Evolutionary conservation across 352 stramenopile species (phyloP).

Genomic region (Phytophthora constricta): DNA sequence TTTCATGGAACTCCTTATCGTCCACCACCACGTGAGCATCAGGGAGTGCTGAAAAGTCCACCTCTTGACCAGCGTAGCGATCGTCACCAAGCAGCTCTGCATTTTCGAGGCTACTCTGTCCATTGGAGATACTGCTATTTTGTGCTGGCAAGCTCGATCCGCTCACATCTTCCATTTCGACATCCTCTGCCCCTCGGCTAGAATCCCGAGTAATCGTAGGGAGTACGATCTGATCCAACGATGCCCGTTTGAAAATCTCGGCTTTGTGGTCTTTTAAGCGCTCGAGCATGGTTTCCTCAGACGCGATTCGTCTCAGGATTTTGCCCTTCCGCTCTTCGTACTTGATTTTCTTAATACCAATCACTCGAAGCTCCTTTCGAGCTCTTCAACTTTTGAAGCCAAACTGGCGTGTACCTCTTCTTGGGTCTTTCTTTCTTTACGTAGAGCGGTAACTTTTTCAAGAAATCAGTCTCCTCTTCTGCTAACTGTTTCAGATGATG

Average conservation of each 20-base stretch:
- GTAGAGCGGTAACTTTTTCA: slow-evolving; percentile 62
- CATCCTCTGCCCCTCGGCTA: slow-evolving; percentile 43
- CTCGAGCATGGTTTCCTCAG: slow-evolving; percentile 92
- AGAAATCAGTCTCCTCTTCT: slow-evolving; percentile 55
- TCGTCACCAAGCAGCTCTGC: slow-evolving; percentile 54
- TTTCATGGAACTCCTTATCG: slow-evolving; percentile 89
- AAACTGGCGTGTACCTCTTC: slow-evolving; percentile 42
- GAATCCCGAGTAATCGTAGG: slow-evolving; percentile 54
- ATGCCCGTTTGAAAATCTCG: slow-evolving; percentile 95
- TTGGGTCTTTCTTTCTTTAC: slow-evolving; percentile 78
- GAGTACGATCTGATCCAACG: slow-evolving; percentile 95
- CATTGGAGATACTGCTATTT: slow-evolving; percentile 5
- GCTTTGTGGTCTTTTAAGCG: slow-evolving; percentile 93
- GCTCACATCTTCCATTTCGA: slow-evolving; percentile 66
- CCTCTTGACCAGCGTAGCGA: slow-evolving; percentile 55
- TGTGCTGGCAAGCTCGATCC: neutral
- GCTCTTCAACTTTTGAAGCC: slow-evolving; percentile 49
- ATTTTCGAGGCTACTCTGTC: slow-evolving; percentile 35
- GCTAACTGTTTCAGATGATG: slow-evolving; percentile 60
- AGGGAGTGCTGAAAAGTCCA: slow-evolving; percentile 92
- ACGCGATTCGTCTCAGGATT: slow-evolving; percentile 85
- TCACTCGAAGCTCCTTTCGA: slow-evolving; percentile 72
- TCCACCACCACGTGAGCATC: slow-evolving; percentile 73
- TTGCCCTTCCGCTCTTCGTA: slow-evolving; percentile 70
- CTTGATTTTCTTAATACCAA: slow-evolving; percentile 66